Evolutionary conservation across 2,329 filamentous ascomycete genomes (phyloP).

Genomic region (Alternaria arbusti): DNA sequence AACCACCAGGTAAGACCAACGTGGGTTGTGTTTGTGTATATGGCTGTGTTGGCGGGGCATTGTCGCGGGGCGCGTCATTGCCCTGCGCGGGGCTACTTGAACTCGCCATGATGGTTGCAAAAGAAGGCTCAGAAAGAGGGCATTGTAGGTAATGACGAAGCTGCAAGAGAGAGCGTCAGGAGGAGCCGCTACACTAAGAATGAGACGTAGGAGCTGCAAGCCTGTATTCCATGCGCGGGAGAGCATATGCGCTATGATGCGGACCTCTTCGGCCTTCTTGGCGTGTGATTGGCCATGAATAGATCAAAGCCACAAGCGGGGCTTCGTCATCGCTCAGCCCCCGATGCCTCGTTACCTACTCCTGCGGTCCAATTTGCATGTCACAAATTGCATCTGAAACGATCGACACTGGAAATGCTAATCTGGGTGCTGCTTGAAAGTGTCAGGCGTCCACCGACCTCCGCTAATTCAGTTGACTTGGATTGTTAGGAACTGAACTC

Average conservation of each 20-base stretch:
- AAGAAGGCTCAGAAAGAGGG: background rate
- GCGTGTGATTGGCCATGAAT: constrained; percentile 11
- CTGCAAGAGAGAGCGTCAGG: background rate
- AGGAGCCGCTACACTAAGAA: background rate
- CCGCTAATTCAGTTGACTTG: background rate
- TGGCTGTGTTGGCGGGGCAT: constrained; percentile 28
- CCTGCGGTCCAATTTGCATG: background rate
- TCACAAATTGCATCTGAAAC: background rate
- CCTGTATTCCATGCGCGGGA: constrained; percentile 5
- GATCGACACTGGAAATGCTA: background rate
- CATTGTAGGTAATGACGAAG: constrained; percentile 1
- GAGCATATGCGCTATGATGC: constrained; percentile 13
- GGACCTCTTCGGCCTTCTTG: constrained; percentile 10
- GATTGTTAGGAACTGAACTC: background rate
- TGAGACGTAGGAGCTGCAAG: constrained; percentile 2
- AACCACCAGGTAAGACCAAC: constrained; percentile 7
- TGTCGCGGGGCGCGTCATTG: constrained; percentile 21
- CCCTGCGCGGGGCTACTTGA: constrained; percentile 22
- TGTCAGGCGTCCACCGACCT: background rate
- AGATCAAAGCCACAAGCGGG: constrained; percentile 5
- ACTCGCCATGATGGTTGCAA: constrained; percentile 23
- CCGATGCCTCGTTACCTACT: constrained; percentile 6
- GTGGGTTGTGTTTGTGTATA: constrained; percentile 14
- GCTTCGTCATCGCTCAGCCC: constrained; percentile 18
- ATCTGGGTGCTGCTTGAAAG: background rate